Evolutionary conservation across 768 basidiomycete genomes (phyloP).

Genomic region (Serendipita sp.): DNA sequence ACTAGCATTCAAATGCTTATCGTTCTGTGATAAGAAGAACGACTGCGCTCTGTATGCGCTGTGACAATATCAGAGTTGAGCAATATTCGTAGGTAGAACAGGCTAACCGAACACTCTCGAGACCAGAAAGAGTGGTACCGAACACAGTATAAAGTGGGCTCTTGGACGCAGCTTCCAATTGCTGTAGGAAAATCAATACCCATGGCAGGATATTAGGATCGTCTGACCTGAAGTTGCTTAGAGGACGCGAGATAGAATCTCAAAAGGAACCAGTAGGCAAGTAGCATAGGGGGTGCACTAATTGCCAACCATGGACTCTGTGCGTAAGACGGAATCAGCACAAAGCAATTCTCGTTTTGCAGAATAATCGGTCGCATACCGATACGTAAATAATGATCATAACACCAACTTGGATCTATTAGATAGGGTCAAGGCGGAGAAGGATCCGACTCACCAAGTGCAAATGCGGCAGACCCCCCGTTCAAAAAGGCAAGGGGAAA

Average conservation of each 20-base stretch:
- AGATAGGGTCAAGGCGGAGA: neutral
- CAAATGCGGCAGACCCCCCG: neutral
- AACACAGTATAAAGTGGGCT: constrained; percentile 6
- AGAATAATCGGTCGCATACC: neutral
- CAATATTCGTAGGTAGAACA: neutral
- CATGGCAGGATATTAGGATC: neutral
- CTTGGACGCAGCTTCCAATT: constrained; percentile 7
- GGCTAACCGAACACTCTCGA: neutral
- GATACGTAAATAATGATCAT: constrained; percentile 6
- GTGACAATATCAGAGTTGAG: neutral
- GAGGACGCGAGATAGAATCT: constrained; percentile 6
- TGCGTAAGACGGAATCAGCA: no score
- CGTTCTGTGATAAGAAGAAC: constrained; percentile 2
- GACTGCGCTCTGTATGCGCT: constrained; percentile 6
- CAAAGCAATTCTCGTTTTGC: neutral
- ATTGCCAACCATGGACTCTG: constrained; percentile 9
- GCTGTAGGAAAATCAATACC: constrained; percentile 5
- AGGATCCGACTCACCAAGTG: neutral
- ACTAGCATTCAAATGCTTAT: constrained; percentile 4
- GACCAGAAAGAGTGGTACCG: constrained; percentile 1
- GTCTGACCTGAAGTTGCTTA: neutral
- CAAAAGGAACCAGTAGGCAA: constrained; percentile 3
- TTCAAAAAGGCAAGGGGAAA: constrained; percentile 3
- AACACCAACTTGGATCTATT: neutral
- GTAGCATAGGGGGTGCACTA: neutral